phyloP scores from a whole-genome alignment of 2,329 filamentous ascomycete genomes.

The Helotiales sp. region DNA sequence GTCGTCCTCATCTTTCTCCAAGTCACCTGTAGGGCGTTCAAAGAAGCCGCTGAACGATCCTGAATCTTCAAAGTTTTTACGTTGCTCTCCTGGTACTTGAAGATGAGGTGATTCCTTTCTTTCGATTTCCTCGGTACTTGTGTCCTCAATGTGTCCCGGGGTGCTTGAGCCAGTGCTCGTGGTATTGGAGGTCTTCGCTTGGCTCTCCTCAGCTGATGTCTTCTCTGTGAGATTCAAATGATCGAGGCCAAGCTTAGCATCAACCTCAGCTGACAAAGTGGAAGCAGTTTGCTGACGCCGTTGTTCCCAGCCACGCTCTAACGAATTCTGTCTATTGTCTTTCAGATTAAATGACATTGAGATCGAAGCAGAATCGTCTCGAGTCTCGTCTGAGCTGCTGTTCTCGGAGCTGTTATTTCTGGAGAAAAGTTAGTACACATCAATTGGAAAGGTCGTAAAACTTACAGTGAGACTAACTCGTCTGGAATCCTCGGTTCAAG shows the following conservation, averaged over 20 bases:
- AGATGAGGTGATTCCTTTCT: too few species aligned
- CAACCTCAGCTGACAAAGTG: not conserved
- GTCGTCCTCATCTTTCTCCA: not conserved
- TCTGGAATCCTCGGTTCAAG: constrained; percentile 46
- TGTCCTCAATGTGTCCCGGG: too few species aligned
- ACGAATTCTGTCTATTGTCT: not conserved
- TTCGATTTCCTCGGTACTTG: too few species aligned
- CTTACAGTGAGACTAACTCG: not conserved
- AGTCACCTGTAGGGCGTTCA: too few species aligned
- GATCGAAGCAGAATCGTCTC: not conserved
- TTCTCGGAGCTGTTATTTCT: too few species aligned
- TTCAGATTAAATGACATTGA: not conserved
- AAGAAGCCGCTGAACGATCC: too few species aligned
- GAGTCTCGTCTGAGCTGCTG: not conserved
- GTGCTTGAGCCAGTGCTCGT: not conserved
- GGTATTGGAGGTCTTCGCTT: not conserved
- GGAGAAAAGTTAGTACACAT: not conserved
- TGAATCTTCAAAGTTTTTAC: too few species aligned
- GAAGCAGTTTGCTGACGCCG: not conserved
- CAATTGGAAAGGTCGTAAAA: not conserved
- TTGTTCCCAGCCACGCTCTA: not conserved
- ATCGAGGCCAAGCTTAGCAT: not conserved
- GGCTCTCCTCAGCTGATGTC: not conserved
- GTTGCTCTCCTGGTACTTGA: too few species aligned
- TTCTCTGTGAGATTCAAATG: not conserved